A percentile compares a stretch with the other conserved stretches of the same genome.
phyloP scores from a whole-genome alignment of 768 basidiomycete species.

The Pulveroboletus sp. region DNA sequence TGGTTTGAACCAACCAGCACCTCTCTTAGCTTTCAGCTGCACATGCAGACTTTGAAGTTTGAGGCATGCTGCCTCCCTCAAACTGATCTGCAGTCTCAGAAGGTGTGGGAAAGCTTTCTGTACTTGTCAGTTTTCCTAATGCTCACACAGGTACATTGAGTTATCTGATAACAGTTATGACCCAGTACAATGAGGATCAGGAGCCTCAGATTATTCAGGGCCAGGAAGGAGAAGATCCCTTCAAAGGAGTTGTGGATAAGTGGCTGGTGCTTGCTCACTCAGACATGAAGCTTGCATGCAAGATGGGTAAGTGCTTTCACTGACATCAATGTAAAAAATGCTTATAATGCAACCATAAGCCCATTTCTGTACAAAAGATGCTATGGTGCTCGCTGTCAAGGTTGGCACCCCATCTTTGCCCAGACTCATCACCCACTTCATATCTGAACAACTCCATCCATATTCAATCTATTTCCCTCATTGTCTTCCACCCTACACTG shows the following conservation, averaged over 20 bases:
- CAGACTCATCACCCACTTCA: neutral
- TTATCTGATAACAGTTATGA: too few relatives aligned
- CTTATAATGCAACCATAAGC: too few relatives aligned
- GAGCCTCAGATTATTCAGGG: neutral
- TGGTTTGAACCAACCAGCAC: neutral
- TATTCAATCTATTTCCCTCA: neutral
- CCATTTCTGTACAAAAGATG: neutral
- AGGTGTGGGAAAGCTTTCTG: too few relatives aligned
- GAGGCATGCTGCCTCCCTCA: neutral
- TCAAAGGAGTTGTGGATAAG: neutral
- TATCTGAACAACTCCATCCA: neutral
- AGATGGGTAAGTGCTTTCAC: too few relatives aligned
- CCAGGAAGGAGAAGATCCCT: neutral
- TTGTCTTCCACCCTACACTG: neutral
- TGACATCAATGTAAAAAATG: too few relatives aligned
- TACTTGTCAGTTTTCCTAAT: too few relatives aligned
- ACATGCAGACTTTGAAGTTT: neutral
- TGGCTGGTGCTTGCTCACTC: neutral
- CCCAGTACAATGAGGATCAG: too few relatives aligned
- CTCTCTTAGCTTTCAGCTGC: neutral
- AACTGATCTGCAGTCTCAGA: too few relatives aligned
- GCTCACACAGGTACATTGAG: too few relatives aligned
- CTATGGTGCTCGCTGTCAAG: neutral
- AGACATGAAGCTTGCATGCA: neutral
- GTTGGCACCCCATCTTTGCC: neutral